These are phyloP conservation scores for Barnettozyma sucrosica DNA, from an alignment of 805 yeast species.

Conservation along the genomic window DNA sequence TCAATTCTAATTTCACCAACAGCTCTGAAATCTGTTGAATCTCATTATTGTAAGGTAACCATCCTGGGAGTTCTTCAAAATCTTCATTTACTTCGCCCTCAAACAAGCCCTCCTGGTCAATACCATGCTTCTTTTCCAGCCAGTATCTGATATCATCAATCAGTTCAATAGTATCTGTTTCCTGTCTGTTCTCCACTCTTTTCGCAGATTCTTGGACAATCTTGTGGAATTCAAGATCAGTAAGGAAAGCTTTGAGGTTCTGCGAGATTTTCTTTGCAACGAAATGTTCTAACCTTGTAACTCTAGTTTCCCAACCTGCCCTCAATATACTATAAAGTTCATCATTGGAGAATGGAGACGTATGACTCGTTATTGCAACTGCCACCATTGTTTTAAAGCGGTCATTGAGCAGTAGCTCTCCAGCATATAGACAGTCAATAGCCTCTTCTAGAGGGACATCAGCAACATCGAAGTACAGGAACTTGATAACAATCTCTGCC, in stretches of 20 bases:
- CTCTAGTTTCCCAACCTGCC: slow-evolving; percentile 62
- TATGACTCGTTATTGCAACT: slow-evolving; percentile 30
- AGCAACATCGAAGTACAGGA: slow-evolving; percentile 55
- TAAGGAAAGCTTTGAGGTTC: slow-evolving; percentile 34
- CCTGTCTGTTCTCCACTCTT: slow-evolving; percentile 56
- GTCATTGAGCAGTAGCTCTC: slow-evolving; percentile 55
- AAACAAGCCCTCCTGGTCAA: slow-evolving; percentile 28
- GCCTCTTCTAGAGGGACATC: slow-evolving; percentile 45
- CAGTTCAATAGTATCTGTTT: slow-evolving; percentile 74
- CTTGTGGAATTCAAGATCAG: slow-evolving; percentile 33
- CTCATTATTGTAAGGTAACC: slow-evolving; percentile 26
- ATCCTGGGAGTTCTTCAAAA: slow-evolving; percentile 20
- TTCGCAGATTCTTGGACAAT: slow-evolving; percentile 43
- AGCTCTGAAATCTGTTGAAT: slow-evolving; percentile 35
- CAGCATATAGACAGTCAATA: slow-evolving; percentile 50
- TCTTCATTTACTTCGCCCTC: slow-evolving; percentile 21
- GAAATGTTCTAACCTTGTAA: slow-evolving; percentile 59
- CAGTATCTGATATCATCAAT: slow-evolving; percentile 73
- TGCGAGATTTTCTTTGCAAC: slow-evolving; percentile 55
- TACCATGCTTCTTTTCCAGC: slow-evolving; percentile 30
- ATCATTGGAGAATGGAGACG: slow-evolving; percentile 26
- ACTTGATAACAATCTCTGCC: slow-evolving; percentile 47
- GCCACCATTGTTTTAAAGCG: slow-evolving; percentile 62
- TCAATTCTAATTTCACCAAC: slow-evolving; percentile 28
- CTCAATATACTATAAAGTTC: slow-evolving; percentile 52